Conservation (phyloP, 2,329 filamentous ascomycete genomes). For the Ramularia collo-cygni region DNA sequence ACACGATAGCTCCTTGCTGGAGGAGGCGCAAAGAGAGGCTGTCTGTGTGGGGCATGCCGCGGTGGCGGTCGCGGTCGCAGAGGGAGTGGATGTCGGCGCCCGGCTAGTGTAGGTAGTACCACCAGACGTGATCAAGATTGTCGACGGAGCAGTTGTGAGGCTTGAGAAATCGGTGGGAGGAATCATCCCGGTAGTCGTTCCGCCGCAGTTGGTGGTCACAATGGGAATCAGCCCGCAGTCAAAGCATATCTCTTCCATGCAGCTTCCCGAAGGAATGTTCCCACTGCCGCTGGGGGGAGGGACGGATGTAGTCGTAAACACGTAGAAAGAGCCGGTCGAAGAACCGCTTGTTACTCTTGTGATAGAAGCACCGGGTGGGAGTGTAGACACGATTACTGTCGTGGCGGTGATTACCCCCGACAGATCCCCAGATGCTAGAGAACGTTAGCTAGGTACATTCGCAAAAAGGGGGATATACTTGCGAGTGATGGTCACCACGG, state of each 20-base stretch:
- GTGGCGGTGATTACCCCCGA: constrained; percentile 4
- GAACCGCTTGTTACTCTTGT: constrained; percentile 16
- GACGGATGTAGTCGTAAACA: constrained; percentile 13
- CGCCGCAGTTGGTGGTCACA: constrained; percentile 1
- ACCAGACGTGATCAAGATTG: neutral
- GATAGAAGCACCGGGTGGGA: constrained; percentile 15
- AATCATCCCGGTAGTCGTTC: too few relatives aligned
- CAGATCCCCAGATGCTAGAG: too few relatives aligned
- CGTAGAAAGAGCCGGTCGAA: constrained; percentile 18
- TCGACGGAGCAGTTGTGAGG: too few relatives aligned
- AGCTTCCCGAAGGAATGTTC: constrained; percentile 3
- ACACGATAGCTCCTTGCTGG: constrained; percentile 10
- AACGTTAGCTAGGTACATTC: too few relatives aligned
- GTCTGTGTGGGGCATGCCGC: constrained; percentile 9
- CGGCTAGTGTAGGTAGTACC: neutral
- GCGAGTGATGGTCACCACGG: too few relatives aligned
- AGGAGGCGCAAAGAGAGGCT: constrained; percentile 2
- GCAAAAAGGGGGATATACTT: too few relatives aligned
- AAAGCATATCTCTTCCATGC: constrained; percentile 17
- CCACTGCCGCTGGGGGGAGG: constrained; percentile 9
- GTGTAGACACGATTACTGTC: constrained; percentile 12
- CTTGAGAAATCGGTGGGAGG: too few relatives aligned
- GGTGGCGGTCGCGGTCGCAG: constrained; percentile 5
- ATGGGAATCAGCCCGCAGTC: constrained; percentile 25
- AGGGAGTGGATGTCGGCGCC: constrained; percentile 1